Base-by-base conservation (phyloP, 2,329 filamentous ascomycete species). In the Chalaropsis ovoidea region DNA sequence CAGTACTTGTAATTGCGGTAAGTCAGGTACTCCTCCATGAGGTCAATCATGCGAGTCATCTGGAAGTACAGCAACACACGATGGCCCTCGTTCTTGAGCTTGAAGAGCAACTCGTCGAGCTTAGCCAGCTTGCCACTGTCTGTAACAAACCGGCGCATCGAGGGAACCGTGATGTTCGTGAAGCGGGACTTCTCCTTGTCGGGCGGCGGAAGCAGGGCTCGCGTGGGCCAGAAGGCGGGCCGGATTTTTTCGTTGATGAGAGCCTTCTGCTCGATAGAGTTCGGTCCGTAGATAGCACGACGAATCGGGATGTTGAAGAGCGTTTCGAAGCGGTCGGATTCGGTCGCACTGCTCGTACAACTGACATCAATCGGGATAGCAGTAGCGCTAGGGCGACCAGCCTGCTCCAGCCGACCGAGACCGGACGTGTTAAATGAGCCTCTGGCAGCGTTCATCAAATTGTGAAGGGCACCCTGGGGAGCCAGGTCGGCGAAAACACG, bases 1-100 rank as follows among this genome's bases (percentile, higher is more conserved):
- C 93, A 95, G 77, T 96, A 99, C 76, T 95, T 96, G 86, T 96
- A 97, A 77, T 97, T 96, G 74, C 94, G 90, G 78, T 97, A 97
- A 0, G 94, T 97, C 67, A 99, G 81, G 71, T 97, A 99, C 76
- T 99, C 94, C 75, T 99, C 94, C 89, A 97, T 97, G 68, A 99
- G 80, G 74, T 99, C 93, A 73, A 99, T 97, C 94, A 99, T 99
- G 73, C 90, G 89, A 3, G 94, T 99, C 94, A 99, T 99, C 80
- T 99, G 94, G 89, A 99, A 99, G 81, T 99, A 99, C 22, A 99
- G 80, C 64, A 99, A 80, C 24, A 99, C 94, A 72, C 94, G 91
- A 71, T 99, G 94, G 43, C 89, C 89, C 69, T 88, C 89, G 68
- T 90, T 88, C 81, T 97, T 99, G 72, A 99, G 86, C 74, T 91